Percentiles rank a stretch among this genome's conserved stretches.
phyloP scores from a whole-genome alignment of 148 eudicot species.

The Chenopodium suecicum region DNA sequence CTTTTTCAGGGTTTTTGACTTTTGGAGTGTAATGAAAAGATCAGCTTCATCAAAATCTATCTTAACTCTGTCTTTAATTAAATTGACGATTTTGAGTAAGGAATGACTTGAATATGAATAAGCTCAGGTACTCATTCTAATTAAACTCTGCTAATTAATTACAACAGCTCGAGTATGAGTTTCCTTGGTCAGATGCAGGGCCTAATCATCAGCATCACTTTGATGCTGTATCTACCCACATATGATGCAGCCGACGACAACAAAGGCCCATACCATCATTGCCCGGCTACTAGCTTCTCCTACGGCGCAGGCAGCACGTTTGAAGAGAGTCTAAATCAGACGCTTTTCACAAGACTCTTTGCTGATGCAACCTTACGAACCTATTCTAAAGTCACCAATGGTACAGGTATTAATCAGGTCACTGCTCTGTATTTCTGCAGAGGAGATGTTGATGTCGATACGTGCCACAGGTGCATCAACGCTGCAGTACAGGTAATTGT shows the following conservation, averaged over 20 bases:
- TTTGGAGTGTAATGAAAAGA: too few relatives aligned
- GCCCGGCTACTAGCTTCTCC: not conserved
- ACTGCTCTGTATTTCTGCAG: slow-evolving; percentile 32
- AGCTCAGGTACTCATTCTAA: too few relatives aligned
- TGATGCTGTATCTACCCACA: not conserved
- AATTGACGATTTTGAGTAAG: too few relatives aligned
- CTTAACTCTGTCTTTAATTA: too few relatives aligned
- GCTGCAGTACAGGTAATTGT: not conserved
- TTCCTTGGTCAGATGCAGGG: not conserved
- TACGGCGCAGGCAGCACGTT: slow-evolving; percentile 10
- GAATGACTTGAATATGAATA: too few relatives aligned
- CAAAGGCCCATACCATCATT: not conserved
- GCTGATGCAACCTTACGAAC: not conserved
- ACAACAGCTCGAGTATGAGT: not conserved
- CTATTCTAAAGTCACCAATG: not conserved
- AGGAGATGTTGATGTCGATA: slow-evolving; percentile 8
- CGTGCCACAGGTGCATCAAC: slow-evolving; percentile 21
- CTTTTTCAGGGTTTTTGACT: too few relatives aligned
- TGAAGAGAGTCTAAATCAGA: not conserved
- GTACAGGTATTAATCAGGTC: not conserved
- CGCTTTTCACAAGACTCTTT: not conserved
- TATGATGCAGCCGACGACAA: not conserved
- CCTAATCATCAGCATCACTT: not conserved
- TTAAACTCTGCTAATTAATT: too few relatives aligned
- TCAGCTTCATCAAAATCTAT: too few relatives aligned